Evolutionary conservation across 176 grass and related monocot species (phyloP), one percentile per base, ranked within the genome.

Genomic region (Cocos nucifera): DNA sequence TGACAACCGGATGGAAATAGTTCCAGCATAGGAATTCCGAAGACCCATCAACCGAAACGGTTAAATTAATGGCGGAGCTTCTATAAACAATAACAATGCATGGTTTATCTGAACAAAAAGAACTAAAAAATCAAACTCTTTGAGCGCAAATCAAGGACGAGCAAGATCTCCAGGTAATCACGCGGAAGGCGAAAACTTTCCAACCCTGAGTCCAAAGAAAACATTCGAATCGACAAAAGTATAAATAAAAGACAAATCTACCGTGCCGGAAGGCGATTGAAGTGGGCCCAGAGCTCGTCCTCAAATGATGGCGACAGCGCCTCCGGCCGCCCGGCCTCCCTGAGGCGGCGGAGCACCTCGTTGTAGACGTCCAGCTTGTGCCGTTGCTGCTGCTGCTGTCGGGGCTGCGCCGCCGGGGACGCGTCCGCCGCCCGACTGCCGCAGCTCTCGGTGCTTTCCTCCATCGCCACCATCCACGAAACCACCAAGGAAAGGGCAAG

Each of bases 261-360:
- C 75, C 67, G n/a, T 28, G 67, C 59, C n/a, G 58, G 58, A 30
- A 78, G 59, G 50, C 53, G 32, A 64, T 78, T 56, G 39, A 78
- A 78, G 27, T 78, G 75, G 22, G 25, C 51, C 67, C 75, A 78
- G 6, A 78, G 57, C 17, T 49, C 75, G 20, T 57, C 19, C 4
- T 59, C 59, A 30, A 78, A 78, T 32, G 22, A 27, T 12, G 58
- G 28, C 53, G 21, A 2, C 51, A 32, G 30, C 22, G 15, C 51
- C 58, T 78, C 75, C 0, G 75, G 67, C 17, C 6, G 8, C 21
- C 30, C 27, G 17, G 52, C 51, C 22, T 58, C 59, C 63, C 66
- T 50, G 20, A 78, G 75, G 22, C 21, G 61, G 6, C 63, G 54
- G 21, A 78, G 67, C 21, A 78, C 59, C 30, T 71, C 59, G 4